Evolutionary conservation across 805 yeast genomes (phyloP).

Genomic region (Maudiozyma turicensis): DNA sequence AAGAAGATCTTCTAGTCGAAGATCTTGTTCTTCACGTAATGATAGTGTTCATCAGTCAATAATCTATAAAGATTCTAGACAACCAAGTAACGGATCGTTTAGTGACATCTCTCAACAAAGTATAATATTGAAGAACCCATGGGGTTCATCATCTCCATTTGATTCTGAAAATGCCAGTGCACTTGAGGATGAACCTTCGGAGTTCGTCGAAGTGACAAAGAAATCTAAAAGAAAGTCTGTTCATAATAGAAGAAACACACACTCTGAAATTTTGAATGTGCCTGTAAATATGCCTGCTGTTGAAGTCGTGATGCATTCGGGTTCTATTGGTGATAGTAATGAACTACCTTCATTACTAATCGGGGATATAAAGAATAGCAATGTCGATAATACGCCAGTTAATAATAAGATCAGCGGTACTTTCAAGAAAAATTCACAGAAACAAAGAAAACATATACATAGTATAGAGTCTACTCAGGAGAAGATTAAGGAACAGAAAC

Average conservation of each 20-base stretch:
- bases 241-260: background rate
- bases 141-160: background rate
- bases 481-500: constrained; percentile 4
- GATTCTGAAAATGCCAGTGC: constrained; percentile 4
- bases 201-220: constrained; percentile 14
- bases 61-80: background rate
- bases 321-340: background rate
- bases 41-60: constrained; percentile 1
- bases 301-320: constrained; percentile 14
- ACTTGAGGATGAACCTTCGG: constrained; percentile 9
- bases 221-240: constrained; percentile 9
- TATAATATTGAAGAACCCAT: background rate
- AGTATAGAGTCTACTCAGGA: background rate
- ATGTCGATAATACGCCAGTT: background rate
- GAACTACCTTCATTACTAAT: background rate
- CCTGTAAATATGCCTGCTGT: background rate
- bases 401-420: constrained; percentile 9
- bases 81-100: background rate
- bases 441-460: constrained; percentile 16
- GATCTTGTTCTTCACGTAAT: constrained; percentile 4
- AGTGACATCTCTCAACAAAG: background rate
- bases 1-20: background rate
- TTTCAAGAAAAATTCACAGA: constrained; percentile 24
- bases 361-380: background rate
- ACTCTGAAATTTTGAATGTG: background rate